Evolutionary conservation across 768 basidiomycete genomes (phyloP), one percentile per base, ranked within the genome.

Genomic region (Lyophyllum decastes): DNA sequence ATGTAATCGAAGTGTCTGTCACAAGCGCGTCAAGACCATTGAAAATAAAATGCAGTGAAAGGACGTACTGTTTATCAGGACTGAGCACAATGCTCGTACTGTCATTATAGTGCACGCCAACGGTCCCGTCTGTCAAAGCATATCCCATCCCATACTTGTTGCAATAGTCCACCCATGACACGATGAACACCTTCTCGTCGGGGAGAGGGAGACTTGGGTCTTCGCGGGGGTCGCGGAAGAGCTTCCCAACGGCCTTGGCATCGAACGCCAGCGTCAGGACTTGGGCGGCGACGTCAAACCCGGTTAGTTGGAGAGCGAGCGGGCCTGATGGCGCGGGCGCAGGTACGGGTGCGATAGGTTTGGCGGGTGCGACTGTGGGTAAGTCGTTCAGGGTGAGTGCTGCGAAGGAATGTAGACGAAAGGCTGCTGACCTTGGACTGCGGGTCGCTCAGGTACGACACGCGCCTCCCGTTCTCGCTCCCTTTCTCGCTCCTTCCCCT

Each of bases 141-240:
- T 97, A 98, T 1, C 96, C 97, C 92, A 98, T 98, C n/a, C 96
- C 97, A 73, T 98, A 99, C 79, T 98, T 98, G 73, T 95, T 93
- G 70, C 94, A 96, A 69, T 98, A 98, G 72, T 98, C 97, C 41
- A 98, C 90, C 97, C 97, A 98, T n/a, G 92, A 92, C 2, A 91
- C 92, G 61, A 99, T 94, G 74, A 98, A 98, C 45, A 96, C 89
- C 52, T 82, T 82, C 57, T 93, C 90, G 17, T 86, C 80, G 0
- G 79, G 80, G 2, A 92, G 64, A 34, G 74, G 76, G 14, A 71
- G 65, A 41, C 72, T 65, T 1, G 66, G 72, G 26, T 86, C 85
- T 44, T 79, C 76, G 47, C 82, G 75, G 2, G 88, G 86, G 60
- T 90, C 83, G 9, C 82, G 78, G 76, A 90, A 92, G n/a, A 89